These are phyloP conservation scores for Wickerhamiella spandovensis DNA, from an alignment of 805 yeast genomes.

Conservation along the genomic window DNA sequence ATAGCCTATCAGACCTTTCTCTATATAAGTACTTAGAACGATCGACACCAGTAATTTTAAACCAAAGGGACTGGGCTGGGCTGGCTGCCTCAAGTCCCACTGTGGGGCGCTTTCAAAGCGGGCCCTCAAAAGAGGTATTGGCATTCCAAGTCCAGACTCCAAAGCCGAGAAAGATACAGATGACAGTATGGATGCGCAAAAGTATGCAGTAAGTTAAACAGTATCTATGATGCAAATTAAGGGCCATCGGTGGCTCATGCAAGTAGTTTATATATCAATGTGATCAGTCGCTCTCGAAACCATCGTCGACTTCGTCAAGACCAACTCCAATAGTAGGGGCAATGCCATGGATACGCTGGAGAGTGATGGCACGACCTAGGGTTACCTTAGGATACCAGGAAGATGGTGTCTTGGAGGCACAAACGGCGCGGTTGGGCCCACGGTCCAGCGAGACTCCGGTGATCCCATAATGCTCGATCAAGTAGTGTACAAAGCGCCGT, in stretches of 20 bases:
- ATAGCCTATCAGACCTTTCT: not conserved
- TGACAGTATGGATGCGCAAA: too few species aligned
- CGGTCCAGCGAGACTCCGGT: conserved; percentile 65
- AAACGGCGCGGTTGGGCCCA: conserved; percentile 47
- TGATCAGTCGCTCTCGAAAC: not conserved
- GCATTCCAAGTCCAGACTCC: too few species aligned
- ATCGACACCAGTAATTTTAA: too few species aligned
- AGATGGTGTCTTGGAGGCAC: conserved; percentile 6
- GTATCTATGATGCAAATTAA: too few species aligned
- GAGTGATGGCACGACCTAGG: conserved; percentile 6
- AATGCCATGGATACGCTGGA: conserved; percentile 4
- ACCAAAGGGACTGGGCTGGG: too few species aligned
- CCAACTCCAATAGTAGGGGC: not conserved
- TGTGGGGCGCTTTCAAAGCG: not conserved
- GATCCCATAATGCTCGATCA: conserved; percentile 45
- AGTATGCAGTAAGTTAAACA: too few species aligned
- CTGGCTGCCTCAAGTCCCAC: too few species aligned
- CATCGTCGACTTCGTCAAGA: not conserved
- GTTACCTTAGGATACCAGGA: conserved; percentile 10
- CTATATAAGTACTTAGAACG: not conserved
- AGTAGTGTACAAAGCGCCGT: conserved; percentile 52
- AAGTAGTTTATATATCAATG: too few species aligned
- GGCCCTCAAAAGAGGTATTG: not conserved
- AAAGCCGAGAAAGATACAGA: too few species aligned
- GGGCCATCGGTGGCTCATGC: too few species aligned